Evolutionary conservation across 768 basidiomycete species (phyloP), one percentile per base, ranked within the genome.

Genomic region (Lentinula raphanica): DNA sequence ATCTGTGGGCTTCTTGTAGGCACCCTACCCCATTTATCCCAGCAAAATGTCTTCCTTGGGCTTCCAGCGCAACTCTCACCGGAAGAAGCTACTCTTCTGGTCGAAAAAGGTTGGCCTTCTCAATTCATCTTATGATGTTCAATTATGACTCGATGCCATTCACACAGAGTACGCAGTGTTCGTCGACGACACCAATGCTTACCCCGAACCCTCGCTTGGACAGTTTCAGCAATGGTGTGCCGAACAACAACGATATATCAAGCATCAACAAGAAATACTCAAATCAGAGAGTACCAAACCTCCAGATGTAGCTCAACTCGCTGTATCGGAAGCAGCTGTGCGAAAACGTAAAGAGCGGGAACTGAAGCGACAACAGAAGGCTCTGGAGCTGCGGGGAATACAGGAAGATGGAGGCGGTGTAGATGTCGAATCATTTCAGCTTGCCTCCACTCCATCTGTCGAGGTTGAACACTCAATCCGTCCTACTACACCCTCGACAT

Each of bases 1-100:
- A 80, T 98, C 48, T 94, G 91, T 65, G 94, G 96, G 35, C 76
- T 93, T 44, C 73, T 98, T 44, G 80, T 85, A 0, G 97, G 97
- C 0, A 98, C 97, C 1, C 82, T 99, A 13, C 95, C 97, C 2
- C 93, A 94, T 67, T 79, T 98, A 1, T 87, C 94, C 1, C 95
- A 98, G 65, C 97, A 99, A 72, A 99, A 99, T 75, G 84, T 90
- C 2, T 99, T 99, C 68, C 78, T 99, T 32, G 97, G 97, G 6
- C 74, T 94, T n/a, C 97, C 97, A 1, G 76, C 97, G 5, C 75
- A 91, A 7, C 76, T 98, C 1, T 83, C 92, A 72, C 92, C 93
- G 0, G 97, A 99, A 71, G 97, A 98, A 68, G 92, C 87, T 8
- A 92, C 91, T 11, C 77, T 95, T 31, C 84, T 98, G 5, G 83